Conservation (phyloP, 768 basidiomycete genomes). For the Collybiopsis luxurians region DNA sequence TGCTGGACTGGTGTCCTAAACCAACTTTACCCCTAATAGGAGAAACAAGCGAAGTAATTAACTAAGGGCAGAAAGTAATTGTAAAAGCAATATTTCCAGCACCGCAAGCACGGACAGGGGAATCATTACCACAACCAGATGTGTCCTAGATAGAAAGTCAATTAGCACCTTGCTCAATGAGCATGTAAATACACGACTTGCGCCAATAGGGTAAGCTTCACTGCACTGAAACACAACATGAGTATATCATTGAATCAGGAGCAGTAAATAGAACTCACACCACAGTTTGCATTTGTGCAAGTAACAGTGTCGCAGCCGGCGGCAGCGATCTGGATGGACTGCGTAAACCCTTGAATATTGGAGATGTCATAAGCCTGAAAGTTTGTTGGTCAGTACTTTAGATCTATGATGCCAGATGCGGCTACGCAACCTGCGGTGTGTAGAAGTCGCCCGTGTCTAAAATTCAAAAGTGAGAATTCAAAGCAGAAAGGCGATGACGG, state of each 20-base stretch:
- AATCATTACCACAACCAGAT: conserved; percentile 36
- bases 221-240: background rate
- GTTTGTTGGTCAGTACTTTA: too few relatives aligned
- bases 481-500: too few relatives aligned
- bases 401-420: too few relatives aligned
- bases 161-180: background rate
- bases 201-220: conserved; percentile 6
- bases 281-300: conserved; percentile 36
- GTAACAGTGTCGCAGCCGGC: conserved; percentile 37
- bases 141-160: conserved; percentile 22
- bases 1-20: too few relatives aligned
- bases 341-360: conserved; percentile 42
- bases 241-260: background rate
- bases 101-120: conserved; percentile 33
- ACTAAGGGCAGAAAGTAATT: conserved; percentile 2
- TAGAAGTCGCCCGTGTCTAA: conserved; percentile 15
- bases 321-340: conserved; percentile 31
- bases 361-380: conserved; percentile 40
- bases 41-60: too few relatives aligned
- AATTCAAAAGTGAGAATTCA: background rate
- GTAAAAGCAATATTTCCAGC: conserved; percentile 13
- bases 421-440: conserved; percentile 15
- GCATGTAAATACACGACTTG: background rate
- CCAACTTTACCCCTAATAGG: too few relatives aligned
- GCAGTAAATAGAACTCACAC: conserved; percentile 10